Evolutionary conservation across 2,329 filamentous ascomycete species (phyloP).

Genomic region (Ophiostoma ips): DNA sequence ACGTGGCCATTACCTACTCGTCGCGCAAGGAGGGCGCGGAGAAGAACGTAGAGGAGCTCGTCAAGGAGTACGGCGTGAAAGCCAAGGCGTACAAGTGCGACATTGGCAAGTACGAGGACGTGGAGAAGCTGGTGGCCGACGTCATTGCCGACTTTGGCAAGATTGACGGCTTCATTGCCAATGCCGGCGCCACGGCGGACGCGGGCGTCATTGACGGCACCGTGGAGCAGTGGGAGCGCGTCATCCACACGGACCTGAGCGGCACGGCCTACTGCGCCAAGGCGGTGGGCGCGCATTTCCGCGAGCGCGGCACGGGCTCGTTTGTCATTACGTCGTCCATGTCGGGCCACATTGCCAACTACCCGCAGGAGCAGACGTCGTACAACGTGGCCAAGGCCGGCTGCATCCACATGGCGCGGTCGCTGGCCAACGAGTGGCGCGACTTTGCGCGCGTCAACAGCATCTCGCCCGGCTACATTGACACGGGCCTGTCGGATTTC

Average conservation of each 20-base stretch:
- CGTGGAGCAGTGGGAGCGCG: slow-evolving; percentile 49
- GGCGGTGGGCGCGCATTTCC: slow-evolving; percentile 49
- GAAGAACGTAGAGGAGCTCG: slow-evolving; percentile 51
- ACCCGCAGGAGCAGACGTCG: slow-evolving; percentile 59
- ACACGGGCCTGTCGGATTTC: slow-evolving; percentile 57
- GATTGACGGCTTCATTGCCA: slow-evolving; percentile 67
- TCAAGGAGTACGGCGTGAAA: slow-evolving; percentile 53
- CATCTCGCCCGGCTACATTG: slow-evolving; percentile 62
- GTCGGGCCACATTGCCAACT: slow-evolving; percentile 64
- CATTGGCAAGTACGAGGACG: slow-evolving; percentile 37
- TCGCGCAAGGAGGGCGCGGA: slow-evolving; percentile 54
- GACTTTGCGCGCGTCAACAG: slow-evolving; percentile 60
- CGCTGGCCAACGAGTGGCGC: slow-evolving; percentile 66
- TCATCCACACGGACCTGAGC: slow-evolving; percentile 59
- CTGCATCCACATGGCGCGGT: slow-evolving; percentile 45
- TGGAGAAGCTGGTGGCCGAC: slow-evolving; percentile 35
- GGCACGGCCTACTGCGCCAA: slow-evolving; percentile 66
- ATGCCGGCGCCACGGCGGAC: slow-evolving; percentile 59
- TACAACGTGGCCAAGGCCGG: slow-evolving; percentile 64
- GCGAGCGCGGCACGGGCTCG: slow-evolving; percentile 48
- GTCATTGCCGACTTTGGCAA: slow-evolving; percentile 55
- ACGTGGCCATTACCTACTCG: slow-evolving; percentile 59
- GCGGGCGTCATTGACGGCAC: slow-evolving; percentile 53
- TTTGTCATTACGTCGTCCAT: slow-evolving; percentile 71
- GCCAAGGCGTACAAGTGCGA: slow-evolving; percentile 50